Percentiles rank a stretch among this genome's conserved stretches.
phyloP scores from a whole-genome alignment of 345 rosid genomes.

The Noccaea bulbosa region DNA sequence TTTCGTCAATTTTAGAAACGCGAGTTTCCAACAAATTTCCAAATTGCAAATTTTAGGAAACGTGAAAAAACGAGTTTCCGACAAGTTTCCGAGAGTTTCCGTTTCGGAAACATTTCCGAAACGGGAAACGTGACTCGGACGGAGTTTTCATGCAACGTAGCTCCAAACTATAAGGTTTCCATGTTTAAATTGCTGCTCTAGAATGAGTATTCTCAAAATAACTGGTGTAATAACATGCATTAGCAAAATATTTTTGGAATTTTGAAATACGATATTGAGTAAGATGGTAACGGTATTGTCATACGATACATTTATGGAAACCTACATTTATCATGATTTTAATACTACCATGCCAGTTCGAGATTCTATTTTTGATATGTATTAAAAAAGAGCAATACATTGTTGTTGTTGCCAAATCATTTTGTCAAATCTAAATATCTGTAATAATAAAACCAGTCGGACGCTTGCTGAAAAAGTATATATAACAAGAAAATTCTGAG shows the following conservation, averaged over 20 bases:
- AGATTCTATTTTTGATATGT: not conserved
- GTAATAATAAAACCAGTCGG: not conserved
- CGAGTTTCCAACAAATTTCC: too few species aligned
- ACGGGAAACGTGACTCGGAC: too few species aligned
- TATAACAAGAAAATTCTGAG: too few species aligned
- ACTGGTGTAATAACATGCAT: not conserved
- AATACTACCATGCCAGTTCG: not conserved
- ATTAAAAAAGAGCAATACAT: not conserved
- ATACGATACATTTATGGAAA: not conserved
- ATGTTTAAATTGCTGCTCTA: not conserved
- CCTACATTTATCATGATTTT: not conserved
- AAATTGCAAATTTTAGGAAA: too few species aligned
- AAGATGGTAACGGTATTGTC: conserved; percentile 2
- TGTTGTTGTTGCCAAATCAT: not conserved
- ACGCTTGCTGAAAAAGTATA: too few species aligned
- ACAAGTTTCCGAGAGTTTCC: too few species aligned
- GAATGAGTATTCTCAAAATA: not conserved
- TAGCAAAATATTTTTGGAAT: not conserved
- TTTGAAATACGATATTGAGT: not conserved
- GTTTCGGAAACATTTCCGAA: too few species aligned
- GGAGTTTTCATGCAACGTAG: too few species aligned
- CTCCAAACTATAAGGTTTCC: not conserved
- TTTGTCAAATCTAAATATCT: conserved; percentile 9
- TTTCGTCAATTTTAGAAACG: too few species aligned
- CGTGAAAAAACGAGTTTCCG: too few species aligned